Evolutionary conservation across 768 basidiomycete species (phyloP).

Genomic region (Pleurotus salmoneostramineus): DNA sequence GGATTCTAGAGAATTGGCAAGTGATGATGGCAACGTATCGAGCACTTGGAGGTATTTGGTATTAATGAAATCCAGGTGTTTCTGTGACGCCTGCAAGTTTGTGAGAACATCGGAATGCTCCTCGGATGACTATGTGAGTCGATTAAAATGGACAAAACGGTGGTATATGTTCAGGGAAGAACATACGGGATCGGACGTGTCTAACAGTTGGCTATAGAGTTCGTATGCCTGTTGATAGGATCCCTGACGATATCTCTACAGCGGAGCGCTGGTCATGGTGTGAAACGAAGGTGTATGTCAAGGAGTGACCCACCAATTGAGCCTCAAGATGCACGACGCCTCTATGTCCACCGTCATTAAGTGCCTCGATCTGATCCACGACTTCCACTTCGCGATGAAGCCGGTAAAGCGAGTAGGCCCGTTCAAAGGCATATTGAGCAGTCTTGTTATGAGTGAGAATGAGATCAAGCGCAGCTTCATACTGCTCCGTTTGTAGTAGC

Average conservation of each 20-base stretch:
- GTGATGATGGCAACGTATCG: conserved; percentile 50
- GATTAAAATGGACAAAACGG: conserved; percentile 5
- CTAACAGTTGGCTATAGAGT: conserved; percentile 77
- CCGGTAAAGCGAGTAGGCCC: conserved; percentile 82
- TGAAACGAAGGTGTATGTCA: conserved; percentile 10
- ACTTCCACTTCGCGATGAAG: conserved; percentile 77
- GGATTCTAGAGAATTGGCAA: conserved; percentile 54
- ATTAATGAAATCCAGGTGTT: conserved; percentile 81
- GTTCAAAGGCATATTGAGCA: conserved; percentile 52
- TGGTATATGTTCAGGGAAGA: not conserved
- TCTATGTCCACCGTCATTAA: conserved; percentile 53
- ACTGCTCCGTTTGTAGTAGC: conserved; percentile 83
- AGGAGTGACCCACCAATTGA: conserved; percentile 62
- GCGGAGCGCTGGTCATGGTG: not conserved
- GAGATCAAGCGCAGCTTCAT: conserved; percentile 62
- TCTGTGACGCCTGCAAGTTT: conserved; percentile 79
- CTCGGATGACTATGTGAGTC: conserved; percentile 59
- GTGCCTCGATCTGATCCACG: conserved; percentile 38
- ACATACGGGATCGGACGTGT: conserved; percentile 73
- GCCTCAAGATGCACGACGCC: conserved; percentile 80
- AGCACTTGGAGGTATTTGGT: conserved; percentile 62
- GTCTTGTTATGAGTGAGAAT: conserved; percentile 26
- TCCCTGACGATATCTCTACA: conserved; percentile 75
- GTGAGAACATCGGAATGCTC: conserved; percentile 86
- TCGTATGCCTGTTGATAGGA: conserved; percentile 70